These are phyloP conservation scores for Jaenimonas drosophilae DNA, from an alignment of 208 protist species.

Conservation along the genomic window DNA sequence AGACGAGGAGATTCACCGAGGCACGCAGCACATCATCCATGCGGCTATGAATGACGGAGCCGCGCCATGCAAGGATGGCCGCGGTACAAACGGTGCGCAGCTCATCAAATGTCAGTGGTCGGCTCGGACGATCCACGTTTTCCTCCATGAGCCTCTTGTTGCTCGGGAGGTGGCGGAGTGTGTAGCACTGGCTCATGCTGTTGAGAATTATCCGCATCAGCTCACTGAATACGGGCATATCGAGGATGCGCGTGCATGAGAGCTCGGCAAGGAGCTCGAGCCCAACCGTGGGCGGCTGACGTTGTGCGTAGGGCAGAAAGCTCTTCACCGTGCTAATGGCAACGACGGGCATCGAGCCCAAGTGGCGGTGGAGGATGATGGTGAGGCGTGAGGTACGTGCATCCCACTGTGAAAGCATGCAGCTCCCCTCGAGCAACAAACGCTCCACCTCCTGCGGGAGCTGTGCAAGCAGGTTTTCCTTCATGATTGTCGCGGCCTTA, in stretches of 20 bases:
- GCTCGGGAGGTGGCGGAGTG: conserved; percentile 66
- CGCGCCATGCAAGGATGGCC: conserved; percentile 47
- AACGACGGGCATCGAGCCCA: conserved; percentile 49
- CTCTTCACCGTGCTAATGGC: conserved; percentile 38
- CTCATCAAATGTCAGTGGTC: conserved; percentile 12
- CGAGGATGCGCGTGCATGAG: conserved; percentile 56
- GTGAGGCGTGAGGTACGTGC: conserved; percentile 39
- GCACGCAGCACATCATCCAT: conserved; percentile 69
- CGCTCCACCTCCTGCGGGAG: conserved; percentile 17
- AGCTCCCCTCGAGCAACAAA: conserved; percentile 45
- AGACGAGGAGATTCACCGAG: conserved; percentile 81
- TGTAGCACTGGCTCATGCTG: conserved; percentile 49
- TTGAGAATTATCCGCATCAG: conserved; percentile 52
- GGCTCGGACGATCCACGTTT: conserved; percentile 11
- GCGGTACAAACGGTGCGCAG: conserved; percentile 52
- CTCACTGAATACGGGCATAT: conserved; percentile 49
- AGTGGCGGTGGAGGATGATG: conserved; percentile 68
- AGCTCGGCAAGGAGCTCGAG: conserved; percentile 72
- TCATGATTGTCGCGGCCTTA: conserved; percentile 46
- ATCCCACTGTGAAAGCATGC: conserved; percentile 48
- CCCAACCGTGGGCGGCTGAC: conserved; percentile 42
- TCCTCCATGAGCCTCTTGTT: conserved; percentile 59
- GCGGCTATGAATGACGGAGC: conserved; percentile 66
- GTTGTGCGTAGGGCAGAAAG: conserved; percentile 40
- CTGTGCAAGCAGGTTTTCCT: conserved; percentile 57